Evolutionary conservation across 805 yeast genomes (phyloP).

Genomic region (Candida dajiaensis): DNA sequence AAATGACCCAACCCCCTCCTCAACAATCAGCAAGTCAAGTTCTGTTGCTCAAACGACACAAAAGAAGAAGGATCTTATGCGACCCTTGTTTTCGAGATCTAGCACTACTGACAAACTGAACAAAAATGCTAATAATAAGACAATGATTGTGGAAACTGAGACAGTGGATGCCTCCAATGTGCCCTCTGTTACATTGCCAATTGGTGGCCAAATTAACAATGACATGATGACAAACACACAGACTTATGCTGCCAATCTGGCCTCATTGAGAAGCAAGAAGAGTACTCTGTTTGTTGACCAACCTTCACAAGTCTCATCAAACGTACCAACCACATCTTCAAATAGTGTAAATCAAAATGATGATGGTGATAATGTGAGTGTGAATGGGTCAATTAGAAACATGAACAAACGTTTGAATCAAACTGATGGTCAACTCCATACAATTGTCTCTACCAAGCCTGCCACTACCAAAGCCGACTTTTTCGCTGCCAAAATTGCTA

Average conservation of each 20-base stretch:
- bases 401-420: conserved; percentile 15
- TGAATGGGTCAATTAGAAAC: conserved; percentile 22
- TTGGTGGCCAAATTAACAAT: conserved; percentile 10
- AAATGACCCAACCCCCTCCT: neutral
- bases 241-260: conserved; percentile 23
- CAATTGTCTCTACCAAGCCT: conserved; percentile 13
- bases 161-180: conserved; percentile 43
- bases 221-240: conserved; percentile 19
- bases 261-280: conserved; percentile 30
- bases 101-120: conserved; percentile 19
- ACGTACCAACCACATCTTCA: conserved; percentile 7
- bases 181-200: conserved; percentile 23
- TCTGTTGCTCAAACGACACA: neutral
- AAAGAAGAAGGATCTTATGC: conserved; percentile 20
- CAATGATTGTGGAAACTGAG: conserved; percentile 57
- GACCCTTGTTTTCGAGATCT: conserved; percentile 22
- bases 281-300: conserved; percentile 27
- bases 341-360: conserved; percentile 4
- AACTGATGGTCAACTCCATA: conserved; percentile 14
- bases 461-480: conserved; percentile 76
- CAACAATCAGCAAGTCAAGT: neutral
- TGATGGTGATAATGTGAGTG: conserved; percentile 18
- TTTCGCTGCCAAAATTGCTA: conserved; percentile 91
- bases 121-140: conserved; percentile 17
- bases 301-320: conserved; percentile 4